A percentile compares a stretch with the other conserved stretches of the same genome.
Evolutionary conservation across 2,329 filamentous ascomycete genomes (phyloP).

Genomic region (Exserohilum rostratum): DNA sequence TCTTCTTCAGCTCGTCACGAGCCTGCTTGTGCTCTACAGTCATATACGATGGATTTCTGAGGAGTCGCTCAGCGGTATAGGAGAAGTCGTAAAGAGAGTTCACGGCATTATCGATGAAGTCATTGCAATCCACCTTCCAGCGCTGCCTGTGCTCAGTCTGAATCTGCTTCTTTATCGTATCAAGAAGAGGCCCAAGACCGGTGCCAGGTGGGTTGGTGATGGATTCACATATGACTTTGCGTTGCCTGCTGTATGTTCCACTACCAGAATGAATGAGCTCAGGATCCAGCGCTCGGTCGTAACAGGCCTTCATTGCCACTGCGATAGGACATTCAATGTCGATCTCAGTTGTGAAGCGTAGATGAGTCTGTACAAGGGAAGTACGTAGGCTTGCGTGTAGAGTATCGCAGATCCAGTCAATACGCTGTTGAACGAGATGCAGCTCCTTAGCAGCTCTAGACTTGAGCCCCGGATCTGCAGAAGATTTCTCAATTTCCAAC

Average conservation of each 20-base stretch:
- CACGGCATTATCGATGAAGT: slow-evolving; percentile 1
- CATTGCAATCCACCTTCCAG: slow-evolving; percentile 8
- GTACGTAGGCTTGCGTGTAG: not conserved
- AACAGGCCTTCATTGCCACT: slow-evolving; percentile 10
- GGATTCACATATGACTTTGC: not conserved
- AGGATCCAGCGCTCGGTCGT: not conserved
- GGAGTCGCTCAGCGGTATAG: slow-evolving; percentile 1
- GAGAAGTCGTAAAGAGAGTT: slow-evolving; percentile 2
- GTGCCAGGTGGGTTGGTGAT: not conserved
- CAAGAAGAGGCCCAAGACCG: not conserved
- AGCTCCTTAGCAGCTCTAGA: slow-evolving; percentile 1
- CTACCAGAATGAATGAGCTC: not conserved
- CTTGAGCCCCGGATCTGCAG: slow-evolving; percentile 6
- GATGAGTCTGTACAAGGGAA: slow-evolving; percentile 4
- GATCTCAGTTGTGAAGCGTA: slow-evolving; percentile 14
- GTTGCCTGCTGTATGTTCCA: slow-evolving; percentile 5
- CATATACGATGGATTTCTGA: slow-evolving; percentile 2
- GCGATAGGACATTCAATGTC: slow-evolving; percentile 16
- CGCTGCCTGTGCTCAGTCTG: not conserved
- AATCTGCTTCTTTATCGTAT: not conserved
- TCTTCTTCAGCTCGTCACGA: not conserved
- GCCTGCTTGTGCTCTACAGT: slow-evolving; percentile 3
- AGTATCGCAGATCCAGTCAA: not conserved
- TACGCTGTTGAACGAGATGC: not conserved
- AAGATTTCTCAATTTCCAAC: not conserved